These are phyloP conservation scores for Endotrypanum monterogeii DNA, from an alignment of 208 protist genomes.

Conservation along the genomic window DNA sequence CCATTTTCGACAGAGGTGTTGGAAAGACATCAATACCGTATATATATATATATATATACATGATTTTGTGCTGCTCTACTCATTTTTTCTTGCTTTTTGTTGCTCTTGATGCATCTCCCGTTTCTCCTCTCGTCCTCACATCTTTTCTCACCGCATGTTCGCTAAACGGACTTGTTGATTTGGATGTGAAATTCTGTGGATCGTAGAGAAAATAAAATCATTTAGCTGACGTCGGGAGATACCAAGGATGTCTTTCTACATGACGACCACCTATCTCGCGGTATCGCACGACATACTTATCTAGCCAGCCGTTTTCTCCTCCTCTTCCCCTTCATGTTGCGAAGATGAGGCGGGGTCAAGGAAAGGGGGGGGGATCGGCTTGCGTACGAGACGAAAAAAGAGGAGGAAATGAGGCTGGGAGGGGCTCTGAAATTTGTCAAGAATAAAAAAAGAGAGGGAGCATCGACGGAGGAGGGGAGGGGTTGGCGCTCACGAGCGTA, in stretches of 20 bases:
- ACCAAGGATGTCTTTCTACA: neutral
- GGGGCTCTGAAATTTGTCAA: neutral
- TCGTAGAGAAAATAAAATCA: neutral
- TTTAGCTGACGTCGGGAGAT: neutral
- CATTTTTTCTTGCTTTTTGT: no score
- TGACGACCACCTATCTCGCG: neutral
- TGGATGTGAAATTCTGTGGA: neutral
- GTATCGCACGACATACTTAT: neutral
- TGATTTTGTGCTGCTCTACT: no score
- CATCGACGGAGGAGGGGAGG: no score
- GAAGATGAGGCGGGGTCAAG: neutral
- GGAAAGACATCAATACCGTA: no score
- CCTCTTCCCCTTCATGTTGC: no score
- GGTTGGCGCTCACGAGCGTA: no score
- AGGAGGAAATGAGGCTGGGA: neutral
- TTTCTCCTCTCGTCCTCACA: neutral
- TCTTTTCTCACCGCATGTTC: neutral
- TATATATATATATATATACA: no score
- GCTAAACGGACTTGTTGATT: slow-evolving; percentile 2
- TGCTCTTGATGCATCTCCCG: no score
- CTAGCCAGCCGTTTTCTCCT: neutral
- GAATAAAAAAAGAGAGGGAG: neutral
- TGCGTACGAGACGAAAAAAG: neutral
- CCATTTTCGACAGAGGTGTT: no score
- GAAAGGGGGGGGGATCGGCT: neutral